Conservation (phyloP, 306 rosid species). For the Trifolium dubium region DNA sequence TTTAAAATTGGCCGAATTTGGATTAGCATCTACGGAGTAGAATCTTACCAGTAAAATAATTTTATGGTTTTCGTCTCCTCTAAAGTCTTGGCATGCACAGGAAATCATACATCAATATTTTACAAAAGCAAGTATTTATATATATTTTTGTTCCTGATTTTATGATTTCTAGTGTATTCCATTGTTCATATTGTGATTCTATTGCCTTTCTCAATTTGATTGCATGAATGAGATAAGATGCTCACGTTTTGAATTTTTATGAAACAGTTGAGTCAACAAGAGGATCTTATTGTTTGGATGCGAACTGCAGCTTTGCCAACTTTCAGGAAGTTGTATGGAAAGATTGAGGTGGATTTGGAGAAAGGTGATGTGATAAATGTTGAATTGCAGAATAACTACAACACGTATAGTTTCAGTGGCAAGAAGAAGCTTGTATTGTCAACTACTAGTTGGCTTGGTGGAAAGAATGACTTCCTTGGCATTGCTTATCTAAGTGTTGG, state of each 20-base stretch:
- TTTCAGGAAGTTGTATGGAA: slow-evolving; percentile 79
- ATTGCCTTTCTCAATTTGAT: slow-evolving; percentile 19
- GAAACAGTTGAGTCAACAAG: slow-evolving; percentile 77
- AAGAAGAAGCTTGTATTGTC: slow-evolving; percentile 85
- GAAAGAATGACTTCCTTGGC: slow-evolving; percentile 85
- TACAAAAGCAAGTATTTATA: background rate
- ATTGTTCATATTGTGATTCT: slow-evolving; percentile 11
- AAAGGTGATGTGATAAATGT: slow-evolving; percentile 54
- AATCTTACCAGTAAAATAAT: background rate
- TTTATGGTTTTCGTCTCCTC: background rate
- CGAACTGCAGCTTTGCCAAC: slow-evolving; percentile 91
- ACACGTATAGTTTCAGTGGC: slow-evolving; percentile 76
- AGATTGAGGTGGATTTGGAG: slow-evolving; percentile 71
- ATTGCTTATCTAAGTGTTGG: slow-evolving; percentile 91
- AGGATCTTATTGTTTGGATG: slow-evolving; percentile 92
- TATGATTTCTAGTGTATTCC: background rate
- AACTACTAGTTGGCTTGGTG: slow-evolving; percentile 84
- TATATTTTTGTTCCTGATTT: background rate
- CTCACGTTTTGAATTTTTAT: slow-evolving; percentile 46
- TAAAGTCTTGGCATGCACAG: background rate
- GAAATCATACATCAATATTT: slow-evolving; percentile 8
- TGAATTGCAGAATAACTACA: slow-evolving; percentile 60
- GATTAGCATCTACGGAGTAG: background rate
- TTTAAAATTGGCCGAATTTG: background rate
- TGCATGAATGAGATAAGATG: slow-evolving; percentile 33